Percentiles rank a stretch among this genome's conserved stretches.
phyloP scores from a whole-genome alignment of 1,284 basidiomycete genomes.

The Cutaneotrichosporon spelunceum region DNA sequence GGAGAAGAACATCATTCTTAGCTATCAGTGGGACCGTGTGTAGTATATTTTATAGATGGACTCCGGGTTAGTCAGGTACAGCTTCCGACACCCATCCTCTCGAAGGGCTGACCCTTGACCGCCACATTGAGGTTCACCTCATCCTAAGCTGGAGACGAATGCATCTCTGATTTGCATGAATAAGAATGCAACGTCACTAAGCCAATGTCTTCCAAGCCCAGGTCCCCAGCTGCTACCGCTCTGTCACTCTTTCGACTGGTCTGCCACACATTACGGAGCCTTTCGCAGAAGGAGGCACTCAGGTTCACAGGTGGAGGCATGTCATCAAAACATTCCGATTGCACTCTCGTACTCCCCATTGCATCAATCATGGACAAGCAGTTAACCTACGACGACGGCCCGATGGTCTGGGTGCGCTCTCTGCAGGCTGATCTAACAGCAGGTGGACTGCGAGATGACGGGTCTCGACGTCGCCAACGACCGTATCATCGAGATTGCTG shows the following conservation, averaged over 20 bases:
- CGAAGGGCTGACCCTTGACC: too few relatives aligned
- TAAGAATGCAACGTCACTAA: too few relatives aligned
- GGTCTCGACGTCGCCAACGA: slow-evolving; percentile 53
- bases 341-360: background rate
- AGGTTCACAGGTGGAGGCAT: background rate
- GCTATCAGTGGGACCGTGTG: slow-evolving; percentile 3
- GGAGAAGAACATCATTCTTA: background rate
- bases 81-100: too few relatives aligned
- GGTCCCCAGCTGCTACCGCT: too few relatives aligned
- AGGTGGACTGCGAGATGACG: slow-evolving; percentile 56
- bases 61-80: too few relatives aligned
- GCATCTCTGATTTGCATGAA: too few relatives aligned
- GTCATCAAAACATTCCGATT: background rate
- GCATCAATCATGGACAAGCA: slow-evolving; percentile 16
- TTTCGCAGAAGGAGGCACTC: background rate
- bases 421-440: background rate
- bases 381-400: slow-evolving; percentile 48
- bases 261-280: too few relatives aligned
- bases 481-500: slow-evolving; percentile 56
- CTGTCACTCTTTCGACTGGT: background rate
- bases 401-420: slow-evolving; percentile 48
- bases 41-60: background rate
- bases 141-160: too few relatives aligned
- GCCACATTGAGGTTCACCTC: too few relatives aligned
- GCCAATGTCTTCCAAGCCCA: too few relatives aligned